Base-by-base conservation (phyloP, 1,284 basidiomycete species). In the Marasmius tenuissimus region DNA sequence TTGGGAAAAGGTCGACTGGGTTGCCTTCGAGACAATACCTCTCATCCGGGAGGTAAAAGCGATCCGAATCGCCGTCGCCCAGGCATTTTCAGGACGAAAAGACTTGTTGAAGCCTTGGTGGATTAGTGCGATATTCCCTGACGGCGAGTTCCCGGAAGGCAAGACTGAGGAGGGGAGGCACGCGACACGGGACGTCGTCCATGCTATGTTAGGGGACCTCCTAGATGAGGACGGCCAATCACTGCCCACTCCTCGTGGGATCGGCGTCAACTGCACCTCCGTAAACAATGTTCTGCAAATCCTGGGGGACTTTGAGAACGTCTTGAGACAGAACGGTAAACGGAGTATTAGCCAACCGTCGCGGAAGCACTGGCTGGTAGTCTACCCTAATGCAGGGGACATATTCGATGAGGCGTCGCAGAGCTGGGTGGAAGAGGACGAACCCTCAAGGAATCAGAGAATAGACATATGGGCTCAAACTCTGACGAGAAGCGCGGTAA, bases 21-120 rank as follows among this genome's bases (percentile, higher is more conserved):
- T 94, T 54, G 90, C 89, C 8, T 94, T 94, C 70, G 93, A 94
- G 78, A 94, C 92, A 0, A 76, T 94, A 3, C 91, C 93, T 0
- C 76, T 92, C 0, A 70, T 84, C 12, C 74, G 85, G 27, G 93
- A 95, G 73, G 78, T 89, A 4, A 73, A 70, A 10, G 91, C 87
- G 1, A 87, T 94, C 61, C 77, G 91, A 50, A 73, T 75, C 14
- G 91, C 91, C 0, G 82, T 94, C 73, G 69, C 64, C 8, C 61
- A 64, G 12, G 69, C 86, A 5, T 57, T 76, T 22, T 63, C 55
- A 18, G 60, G 62, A 12, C 48, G 55, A n/a, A 57, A 48, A 11
- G 58, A 58, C n/a, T 57, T 65, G 58, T 66, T 69, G 59, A 91
- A 91, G 70, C 82, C 81, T 39, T 94, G 90, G 86, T 94, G 91